Conservation (phyloP, 305 asterid genomes). For the Fraxinus albicans region DNA sequence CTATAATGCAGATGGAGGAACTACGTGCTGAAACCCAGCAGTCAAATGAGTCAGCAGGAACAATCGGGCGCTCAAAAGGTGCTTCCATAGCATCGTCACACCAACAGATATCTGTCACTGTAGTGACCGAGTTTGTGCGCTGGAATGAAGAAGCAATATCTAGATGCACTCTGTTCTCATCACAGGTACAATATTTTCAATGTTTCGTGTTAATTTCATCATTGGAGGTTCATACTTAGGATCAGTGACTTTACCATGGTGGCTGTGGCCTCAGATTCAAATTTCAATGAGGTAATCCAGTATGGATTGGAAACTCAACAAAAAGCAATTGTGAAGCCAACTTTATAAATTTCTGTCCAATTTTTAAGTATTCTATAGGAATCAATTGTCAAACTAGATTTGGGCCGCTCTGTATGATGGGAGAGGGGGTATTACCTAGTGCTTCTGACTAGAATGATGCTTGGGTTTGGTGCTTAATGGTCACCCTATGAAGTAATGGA, state of each 20-base stretch:
- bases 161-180: conserved; percentile 76
- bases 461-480: background rate
- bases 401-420: background rate
- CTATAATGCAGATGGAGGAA: conserved; percentile 77
- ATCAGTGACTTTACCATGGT: background rate
- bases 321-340: background rate
- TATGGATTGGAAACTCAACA: background rate
- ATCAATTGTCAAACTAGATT: background rate
- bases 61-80: conserved; percentile 95
- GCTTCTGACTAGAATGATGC: background rate
- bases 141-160: conserved; percentile 99
- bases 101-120: conserved; percentile 94
- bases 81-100: conserved; percentile 78
- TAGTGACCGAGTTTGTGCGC: conserved; percentile 92
- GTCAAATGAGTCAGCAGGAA: conserved; percentile 76
- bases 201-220: background rate
- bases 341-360: background rate
- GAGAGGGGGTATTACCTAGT: background rate
- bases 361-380: background rate
- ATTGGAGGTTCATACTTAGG: background rate
- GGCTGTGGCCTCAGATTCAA: background rate
- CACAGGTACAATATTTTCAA: conserved; percentile 59
- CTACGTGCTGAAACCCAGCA: conserved; percentile 76
- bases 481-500: background rate
- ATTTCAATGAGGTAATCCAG: background rate